Evolutionary conservation across 2,329 filamentous ascomycete genomes (phyloP).

Genomic region (Cytospora paraplurivora): DNA sequence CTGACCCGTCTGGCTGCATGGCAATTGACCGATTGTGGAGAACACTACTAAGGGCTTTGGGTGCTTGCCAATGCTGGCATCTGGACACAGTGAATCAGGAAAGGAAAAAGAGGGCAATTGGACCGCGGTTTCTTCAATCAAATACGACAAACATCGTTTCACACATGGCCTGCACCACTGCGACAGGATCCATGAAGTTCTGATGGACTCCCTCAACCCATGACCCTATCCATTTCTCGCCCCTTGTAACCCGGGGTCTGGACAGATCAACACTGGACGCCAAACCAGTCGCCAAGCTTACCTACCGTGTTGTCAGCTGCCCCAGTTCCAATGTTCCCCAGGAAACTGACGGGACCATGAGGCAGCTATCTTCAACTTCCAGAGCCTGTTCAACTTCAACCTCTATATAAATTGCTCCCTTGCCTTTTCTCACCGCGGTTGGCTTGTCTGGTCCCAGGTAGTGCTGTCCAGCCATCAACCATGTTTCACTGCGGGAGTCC

Average conservation of each 20-base stretch:
- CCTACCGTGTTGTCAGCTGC: neutral
- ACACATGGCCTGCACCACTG: neutral
- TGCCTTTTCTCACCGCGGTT: neutral
- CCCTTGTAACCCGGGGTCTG: neutral
- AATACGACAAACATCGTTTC: neutral
- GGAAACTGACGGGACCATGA: neutral
- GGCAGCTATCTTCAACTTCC: neutral
- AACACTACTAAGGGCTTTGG: neutral
- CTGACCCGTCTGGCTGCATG: conserved; percentile 1
- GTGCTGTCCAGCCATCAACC: neutral
- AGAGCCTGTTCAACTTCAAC: too few species aligned
- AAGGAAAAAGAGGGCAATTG: neutral
- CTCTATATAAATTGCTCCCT: neutral
- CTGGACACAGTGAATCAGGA: neutral
- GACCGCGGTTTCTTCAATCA: neutral
- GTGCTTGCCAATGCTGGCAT: neutral
- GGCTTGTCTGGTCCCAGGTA: neutral
- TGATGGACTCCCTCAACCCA: too few species aligned
- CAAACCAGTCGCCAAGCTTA: neutral
- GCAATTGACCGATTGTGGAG: neutral
- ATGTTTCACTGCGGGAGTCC: conserved; percentile 1
- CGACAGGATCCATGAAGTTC: neutral
- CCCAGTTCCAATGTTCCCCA: neutral
- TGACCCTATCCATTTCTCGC: too few species aligned
- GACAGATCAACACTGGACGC: neutral